Conservation (phyloP, 129 eudicot species). For the Sambucus nigra region DNA sequence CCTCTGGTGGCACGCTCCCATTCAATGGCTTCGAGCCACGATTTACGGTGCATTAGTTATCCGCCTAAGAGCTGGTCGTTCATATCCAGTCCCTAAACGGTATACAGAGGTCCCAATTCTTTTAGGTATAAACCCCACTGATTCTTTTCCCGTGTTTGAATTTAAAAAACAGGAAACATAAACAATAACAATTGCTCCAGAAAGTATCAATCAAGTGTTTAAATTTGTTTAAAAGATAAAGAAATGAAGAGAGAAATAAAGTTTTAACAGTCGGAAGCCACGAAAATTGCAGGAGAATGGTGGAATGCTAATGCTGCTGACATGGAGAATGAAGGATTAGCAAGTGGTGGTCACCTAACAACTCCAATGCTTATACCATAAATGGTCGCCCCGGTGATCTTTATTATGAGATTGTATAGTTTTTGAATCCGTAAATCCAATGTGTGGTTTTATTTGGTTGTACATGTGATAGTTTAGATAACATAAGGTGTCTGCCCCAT, state of each 20-base stretch:
- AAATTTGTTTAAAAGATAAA: too few relatives aligned
- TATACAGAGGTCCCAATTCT: slow-evolving; percentile 52
- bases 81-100: slow-evolving; percentile 62
- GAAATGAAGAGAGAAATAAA: too few relatives aligned
- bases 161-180: too few relatives aligned
- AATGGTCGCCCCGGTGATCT: slow-evolving; percentile 77
- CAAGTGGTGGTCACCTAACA: slow-evolving; percentile 43
- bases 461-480: too few relatives aligned
- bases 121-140: slow-evolving; percentile 27
- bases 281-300: slow-evolving; percentile 73
- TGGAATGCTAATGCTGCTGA: slow-evolving; percentile 73
- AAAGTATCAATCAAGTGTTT: too few relatives aligned
- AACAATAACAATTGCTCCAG: too few relatives aligned
- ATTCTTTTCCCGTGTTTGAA: too few relatives aligned
- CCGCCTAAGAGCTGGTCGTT: slow-evolving; percentile 46
- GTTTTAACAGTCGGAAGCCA: too few relatives aligned
- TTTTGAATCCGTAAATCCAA: too few relatives aligned
- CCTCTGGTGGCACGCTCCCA: slow-evolving; percentile 93
- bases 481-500: too few relatives aligned
- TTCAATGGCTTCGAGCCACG: slow-evolving; percentile 69
- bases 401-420: too few relatives aligned
- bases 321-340: slow-evolving; percentile 37
- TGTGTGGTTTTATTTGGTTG: too few relatives aligned
- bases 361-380: slow-evolving; percentile 57
- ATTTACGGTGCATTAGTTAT: slow-evolving; percentile 69